Conservation (phyloP, 371 early-diverging fungal genomes). For the Synchytrium microbalum region DNA sequence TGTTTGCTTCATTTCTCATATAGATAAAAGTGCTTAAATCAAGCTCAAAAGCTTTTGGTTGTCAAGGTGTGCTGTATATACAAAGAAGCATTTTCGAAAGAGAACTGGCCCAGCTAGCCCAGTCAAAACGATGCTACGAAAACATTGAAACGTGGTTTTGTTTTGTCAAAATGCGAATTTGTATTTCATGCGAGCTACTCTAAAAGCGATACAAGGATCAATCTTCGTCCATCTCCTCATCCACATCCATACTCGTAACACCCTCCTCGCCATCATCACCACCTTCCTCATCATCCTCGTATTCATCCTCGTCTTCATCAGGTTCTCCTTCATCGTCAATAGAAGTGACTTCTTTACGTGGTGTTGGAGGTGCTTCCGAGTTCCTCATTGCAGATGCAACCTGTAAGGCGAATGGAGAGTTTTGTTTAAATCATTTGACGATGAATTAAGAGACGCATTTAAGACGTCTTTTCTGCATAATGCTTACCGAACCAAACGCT, state of each 20-base stretch:
- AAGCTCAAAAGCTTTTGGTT: too few relatives aligned
- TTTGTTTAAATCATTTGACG: slow-evolving; percentile 8
- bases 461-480: slow-evolving; percentile 10
- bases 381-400: not conserved
- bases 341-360: slow-evolving; percentile 19
- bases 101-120: too few relatives aligned
- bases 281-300: slow-evolving; percentile 4
- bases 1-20: too few relatives aligned
- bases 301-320: slow-evolving; percentile 24
- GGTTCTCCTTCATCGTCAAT: slow-evolving; percentile 20
- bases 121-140: too few relatives aligned
- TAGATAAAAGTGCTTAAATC: too few relatives aligned
- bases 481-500: slow-evolving; percentile 39
- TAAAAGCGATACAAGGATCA: too few relatives aligned
- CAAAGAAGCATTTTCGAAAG: too few relatives aligned
- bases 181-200: too few relatives aligned
- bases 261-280: not conserved
- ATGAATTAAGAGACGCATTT: slow-evolving; percentile 11
- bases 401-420: slow-evolving; percentile 5
- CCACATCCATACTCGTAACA: slow-evolving; percentile 10
- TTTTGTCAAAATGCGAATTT: too few relatives aligned
- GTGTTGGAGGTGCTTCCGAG: not conserved
- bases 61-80: too few relatives aligned
- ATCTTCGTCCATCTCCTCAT: slow-evolving; percentile 2
- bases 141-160: too few relatives aligned